phyloP scores from a whole-genome alignment of 768 basidiomycete genomes.

The Russula compacta region DNA sequence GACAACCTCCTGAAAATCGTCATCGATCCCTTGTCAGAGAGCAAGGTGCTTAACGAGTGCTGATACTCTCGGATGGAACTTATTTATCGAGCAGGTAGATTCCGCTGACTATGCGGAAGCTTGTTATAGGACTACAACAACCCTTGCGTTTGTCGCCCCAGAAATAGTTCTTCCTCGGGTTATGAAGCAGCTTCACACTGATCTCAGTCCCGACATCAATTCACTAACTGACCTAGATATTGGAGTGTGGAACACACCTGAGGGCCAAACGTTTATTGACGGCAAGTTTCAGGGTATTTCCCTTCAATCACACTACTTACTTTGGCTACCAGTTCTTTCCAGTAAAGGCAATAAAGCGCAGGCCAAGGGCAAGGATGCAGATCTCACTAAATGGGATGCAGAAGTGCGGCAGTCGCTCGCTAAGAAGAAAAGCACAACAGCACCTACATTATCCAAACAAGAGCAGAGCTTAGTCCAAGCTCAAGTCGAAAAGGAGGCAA shows the following conservation, averaged over 20 bases:
- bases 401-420: conserved; percentile 83
- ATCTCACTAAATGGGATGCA: conserved; percentile 91
- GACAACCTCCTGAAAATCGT: conserved; percentile 35
- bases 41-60: conserved; percentile 28
- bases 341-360: conserved; percentile 43
- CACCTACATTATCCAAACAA: conserved; percentile 61
- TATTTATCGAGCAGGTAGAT: not conserved
- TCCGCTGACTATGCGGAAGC: conserved; percentile 36
- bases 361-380: conserved; percentile 79
- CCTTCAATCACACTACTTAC: not conserved
- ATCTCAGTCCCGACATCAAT: conserved; percentile 55
- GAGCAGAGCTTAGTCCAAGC: conserved; percentile 77
- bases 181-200: conserved; percentile 52
- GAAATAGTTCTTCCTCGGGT: conserved; percentile 54
- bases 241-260: conserved; percentile 79
- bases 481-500: conserved; percentile 74
- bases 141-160: conserved; percentile 75
- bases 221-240: conserved; percentile 64
- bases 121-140: conserved; percentile 63
- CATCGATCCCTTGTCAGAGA: conserved; percentile 11
- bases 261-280: conserved; percentile 73
- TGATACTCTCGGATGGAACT: not conserved
- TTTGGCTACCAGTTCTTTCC: conserved; percentile 43
- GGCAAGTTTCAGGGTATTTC: conserved; percentile 34
- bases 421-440: conserved; percentile 56